Base-by-base conservation (phyloP, 116 monocot species). In the Thalassia testudinum region DNA sequence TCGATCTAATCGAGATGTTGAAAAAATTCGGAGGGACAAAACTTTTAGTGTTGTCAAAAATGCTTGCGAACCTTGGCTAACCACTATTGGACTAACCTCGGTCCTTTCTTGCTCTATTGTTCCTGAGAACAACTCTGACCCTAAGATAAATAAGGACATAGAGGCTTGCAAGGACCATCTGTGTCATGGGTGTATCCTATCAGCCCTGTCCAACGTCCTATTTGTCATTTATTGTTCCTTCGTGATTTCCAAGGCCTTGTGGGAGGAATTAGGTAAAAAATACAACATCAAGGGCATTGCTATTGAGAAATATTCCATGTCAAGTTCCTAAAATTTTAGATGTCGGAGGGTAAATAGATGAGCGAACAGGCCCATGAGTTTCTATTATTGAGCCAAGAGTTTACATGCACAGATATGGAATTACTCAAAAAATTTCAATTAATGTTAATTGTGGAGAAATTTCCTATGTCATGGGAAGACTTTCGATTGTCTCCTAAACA, bases 401-500 rank as follows among this genome's bases (percentile, higher is more conserved):
- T 45, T 2, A 16, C 2, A 7, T 3, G 15, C 3, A 4, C 19
- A 2, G 45, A 2, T 7, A 45, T 45, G 4, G 15, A 45, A 45
- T 16, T 45, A 7, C 4, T 13, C 4, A 45, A 45, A 1, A 45
- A 45, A 16, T 45, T 45, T 45, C 15, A 1, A 6, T 6, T 20
- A 5, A 45, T 45, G 45, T 16, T 13, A n/a, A 16, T 45, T 20
- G 15, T 45, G 1, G 50, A 50, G 5, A 50, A 50, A 25, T 24
- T 22, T 12, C 14, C 50, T 22, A 21, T 5, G 19, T 22, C 22
- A 5, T 50, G 50, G 50, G 50, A 50, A 19, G 50, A 21, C 22
- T 50, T 50, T 23, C 13, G 50, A 6, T 5, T 50, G 50, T 23
- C 20, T 50, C 50, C 22, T 24, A 50, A 50, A 21, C 50, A 48